Evolutionary conservation across 1,284 basidiomycete species (phyloP), one percentile per base, ranked within the genome.

Genomic region (Boletellus dicymbophilus): DNA sequence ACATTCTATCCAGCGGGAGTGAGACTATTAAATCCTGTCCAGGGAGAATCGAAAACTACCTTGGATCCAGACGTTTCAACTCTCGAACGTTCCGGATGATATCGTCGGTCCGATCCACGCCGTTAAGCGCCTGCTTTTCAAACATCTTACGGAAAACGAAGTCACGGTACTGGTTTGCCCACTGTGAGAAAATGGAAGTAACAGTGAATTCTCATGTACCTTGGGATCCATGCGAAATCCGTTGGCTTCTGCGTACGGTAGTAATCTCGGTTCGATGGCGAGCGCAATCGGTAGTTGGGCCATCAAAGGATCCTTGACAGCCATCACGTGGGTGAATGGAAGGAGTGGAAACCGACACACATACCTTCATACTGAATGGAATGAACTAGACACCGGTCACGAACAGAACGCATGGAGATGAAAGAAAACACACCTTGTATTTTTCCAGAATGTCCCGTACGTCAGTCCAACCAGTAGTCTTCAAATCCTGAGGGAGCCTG

Each of bases 141-240:
- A 90, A 89, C 80, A 90, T 88, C 66, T 88, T 88, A 47, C 87
- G 84, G 63, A 89, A 89, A 12, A 90, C 81, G 58, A 88, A 90
- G 62, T 90, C 83, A 41, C 86, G 85, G 62, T 90, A 88, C 86
- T 89, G 56, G 23, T 48, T 39, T 34, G 46, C 37, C n/a, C 50
- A 45, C 44, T 33, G 51, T 50, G 46, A 66, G 60, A 54, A 49
- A 41, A 8, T 34, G 36, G 44, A 16, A 42, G 49, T 42, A 46
- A 20, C 30, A n/a, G n/a, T 30, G 44, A 46, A 44, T 46, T 46
- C 45, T 46, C 31, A 33, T 25, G 45, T 65, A 82, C 84, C 77
- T 86, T 88, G 62, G 76, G 76, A 62, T 90, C 86, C 83, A 90
- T 85, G 38, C 70, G 67, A 60, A 89, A 89, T 10, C 87, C 87